Conservation (phyloP, 176 grass and related monocot genomes). For the Carex kokanica region DNA sequence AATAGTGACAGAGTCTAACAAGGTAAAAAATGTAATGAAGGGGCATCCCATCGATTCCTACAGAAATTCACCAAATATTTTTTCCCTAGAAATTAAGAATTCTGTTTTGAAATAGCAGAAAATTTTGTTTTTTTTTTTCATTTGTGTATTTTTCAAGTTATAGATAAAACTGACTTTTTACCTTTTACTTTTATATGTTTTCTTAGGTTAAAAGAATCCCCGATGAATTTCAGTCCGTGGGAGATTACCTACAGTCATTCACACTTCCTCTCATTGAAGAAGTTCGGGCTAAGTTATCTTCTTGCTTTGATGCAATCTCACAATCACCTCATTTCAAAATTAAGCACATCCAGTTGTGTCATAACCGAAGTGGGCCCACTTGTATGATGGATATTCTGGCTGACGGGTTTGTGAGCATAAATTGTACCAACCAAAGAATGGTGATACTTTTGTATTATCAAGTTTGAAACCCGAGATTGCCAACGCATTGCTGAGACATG, state of each 20-base stretch:
- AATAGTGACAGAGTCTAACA: too few relatives aligned
- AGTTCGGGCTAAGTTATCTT: slow-evolving; percentile 37
- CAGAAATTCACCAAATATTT: too few relatives aligned
- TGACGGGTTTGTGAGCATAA: not conserved
- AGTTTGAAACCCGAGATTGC: slow-evolving; percentile 17
- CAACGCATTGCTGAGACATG: slow-evolving; percentile 19
- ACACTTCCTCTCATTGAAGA: slow-evolving; percentile 51
- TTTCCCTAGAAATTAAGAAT: not conserved
- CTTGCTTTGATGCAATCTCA: slow-evolving; percentile 29
- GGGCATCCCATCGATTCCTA: too few relatives aligned
- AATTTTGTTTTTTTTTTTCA: too few relatives aligned
- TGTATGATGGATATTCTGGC: slow-evolving; percentile 9
- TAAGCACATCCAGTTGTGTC: slow-evolving; percentile 21
- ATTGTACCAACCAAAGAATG: slow-evolving; percentile 28
- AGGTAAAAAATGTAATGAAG: too few relatives aligned
- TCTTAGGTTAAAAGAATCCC: slow-evolving; percentile 44
- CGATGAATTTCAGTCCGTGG: not conserved
- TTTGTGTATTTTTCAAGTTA: not conserved
- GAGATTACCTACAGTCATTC: slow-evolving; percentile 37
- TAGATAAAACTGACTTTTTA: too few relatives aligned
- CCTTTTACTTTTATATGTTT: not conserved
- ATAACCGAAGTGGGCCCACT: not conserved
- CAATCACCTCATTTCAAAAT: slow-evolving; percentile 32
- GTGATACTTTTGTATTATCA: slow-evolving; percentile 43
- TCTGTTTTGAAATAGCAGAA: too few relatives aligned